Evolutionary conservation across 345 rosid species (phyloP).

Genomic region (Moricandia moricandioides): DNA sequence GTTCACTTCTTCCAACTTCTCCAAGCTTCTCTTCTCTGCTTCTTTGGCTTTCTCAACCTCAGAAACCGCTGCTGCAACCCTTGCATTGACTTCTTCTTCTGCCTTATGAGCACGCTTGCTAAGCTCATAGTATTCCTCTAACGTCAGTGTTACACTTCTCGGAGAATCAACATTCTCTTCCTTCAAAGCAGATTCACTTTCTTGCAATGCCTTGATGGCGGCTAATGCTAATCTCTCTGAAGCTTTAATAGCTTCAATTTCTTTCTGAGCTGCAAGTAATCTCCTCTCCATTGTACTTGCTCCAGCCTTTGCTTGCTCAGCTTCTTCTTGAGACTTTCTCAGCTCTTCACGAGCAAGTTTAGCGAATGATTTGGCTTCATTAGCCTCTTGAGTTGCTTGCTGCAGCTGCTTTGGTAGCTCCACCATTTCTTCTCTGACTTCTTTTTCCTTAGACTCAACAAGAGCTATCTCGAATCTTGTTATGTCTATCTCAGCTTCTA

Average conservation of each 20-base stretch:
- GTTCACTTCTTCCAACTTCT: slow-evolving; percentile 63
- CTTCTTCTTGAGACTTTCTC: slow-evolving; percentile 68
- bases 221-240: slow-evolving; percentile 82
- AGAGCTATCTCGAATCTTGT: slow-evolving; percentile 56
- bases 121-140: slow-evolving; percentile 84
- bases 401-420: slow-evolving; percentile 76
- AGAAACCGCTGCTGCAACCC: slow-evolving; percentile 66
- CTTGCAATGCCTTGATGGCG: slow-evolving; percentile 82
- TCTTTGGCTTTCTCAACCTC: slow-evolving; percentile 74
- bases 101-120: slow-evolving; percentile 78
- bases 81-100: slow-evolving; percentile 44
- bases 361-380: slow-evolving; percentile 68
- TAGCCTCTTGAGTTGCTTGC: slow-evolving; percentile 69
- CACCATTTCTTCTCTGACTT: slow-evolving; percentile 55
- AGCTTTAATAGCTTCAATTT: slow-evolving; percentile 78
- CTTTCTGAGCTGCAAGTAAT: slow-evolving; percentile 69
- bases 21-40: slow-evolving; percentile 51
- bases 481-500: slow-evolving; percentile 71
- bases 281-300: slow-evolving; percentile 64
- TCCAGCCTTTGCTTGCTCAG: slow-evolving; percentile 78
- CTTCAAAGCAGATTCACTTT: slow-evolving; percentile 57
- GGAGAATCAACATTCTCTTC: slow-evolving; percentile 42
- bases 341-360: slow-evolving; percentile 70
- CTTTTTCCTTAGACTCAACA: slow-evolving; percentile 62
- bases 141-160: slow-evolving; percentile 60